phyloP scores from a whole-genome alignment of 2,329 filamentous ascomycete genomes.

The Fusarium brevicatenulatum region DNA sequence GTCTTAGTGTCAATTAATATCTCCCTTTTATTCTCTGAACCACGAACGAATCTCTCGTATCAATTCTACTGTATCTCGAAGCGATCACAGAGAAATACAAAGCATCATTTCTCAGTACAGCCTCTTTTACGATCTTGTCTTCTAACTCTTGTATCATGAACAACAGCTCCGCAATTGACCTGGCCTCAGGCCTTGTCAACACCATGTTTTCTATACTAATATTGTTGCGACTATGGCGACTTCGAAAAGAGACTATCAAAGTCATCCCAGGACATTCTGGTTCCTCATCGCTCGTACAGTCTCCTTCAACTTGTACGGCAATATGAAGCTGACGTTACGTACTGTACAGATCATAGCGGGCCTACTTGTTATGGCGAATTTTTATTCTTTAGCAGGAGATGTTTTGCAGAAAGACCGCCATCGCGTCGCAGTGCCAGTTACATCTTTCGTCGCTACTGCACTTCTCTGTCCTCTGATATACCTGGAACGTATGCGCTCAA shows the following conservation, averaged over 20 bases:
- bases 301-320: background rate
- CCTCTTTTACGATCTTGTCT: background rate
- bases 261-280: no score
- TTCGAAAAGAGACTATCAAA: background rate
- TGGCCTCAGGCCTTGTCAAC: background rate
- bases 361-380: background rate
- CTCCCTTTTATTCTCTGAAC: no score
- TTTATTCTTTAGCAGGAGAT: background rate
- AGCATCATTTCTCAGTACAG: no score
- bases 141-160: fast-evolving
- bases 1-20: background rate
- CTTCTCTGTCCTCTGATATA: background rate
- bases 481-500: background rate
- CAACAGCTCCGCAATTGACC: fast-evolving
- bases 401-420: fast-evolving
- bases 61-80: fast-evolving
- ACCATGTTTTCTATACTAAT: background rate
- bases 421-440: fast-evolving
- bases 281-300: background rate
- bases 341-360: background rate
- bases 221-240: background rate
- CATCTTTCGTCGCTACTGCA: fast-evolving
- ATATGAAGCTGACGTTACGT: background rate
- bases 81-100: no score
- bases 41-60: no score